Conservation (phyloP, 768 basidiomycete species). For the Trametes punicea region DNA sequence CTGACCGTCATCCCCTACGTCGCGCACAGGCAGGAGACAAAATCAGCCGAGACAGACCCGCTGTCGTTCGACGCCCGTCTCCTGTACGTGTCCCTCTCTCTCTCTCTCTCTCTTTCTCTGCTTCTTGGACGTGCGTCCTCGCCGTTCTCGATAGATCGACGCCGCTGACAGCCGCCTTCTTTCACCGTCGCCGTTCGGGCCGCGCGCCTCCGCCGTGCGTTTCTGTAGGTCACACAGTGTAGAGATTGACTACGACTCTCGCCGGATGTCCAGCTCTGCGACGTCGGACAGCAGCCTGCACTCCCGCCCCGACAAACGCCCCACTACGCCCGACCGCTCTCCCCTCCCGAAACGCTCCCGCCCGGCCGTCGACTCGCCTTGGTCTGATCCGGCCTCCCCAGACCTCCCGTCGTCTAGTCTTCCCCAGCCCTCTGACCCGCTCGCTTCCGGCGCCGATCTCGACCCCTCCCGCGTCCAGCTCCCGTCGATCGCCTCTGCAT, state of each 20-base stretch:
- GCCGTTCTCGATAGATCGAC: background rate
- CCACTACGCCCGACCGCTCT: slow-evolving; percentile 52
- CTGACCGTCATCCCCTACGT: slow-evolving; percentile 14
- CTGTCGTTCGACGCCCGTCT: slow-evolving; percentile 34
- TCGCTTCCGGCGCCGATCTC: slow-evolving; percentile 33
- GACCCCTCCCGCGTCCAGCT: slow-evolving; percentile 59
- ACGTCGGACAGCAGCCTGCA: slow-evolving; percentile 63
- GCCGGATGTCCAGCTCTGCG: slow-evolving; percentile 79
- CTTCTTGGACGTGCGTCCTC: background rate
- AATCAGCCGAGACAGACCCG: slow-evolving; percentile 30
- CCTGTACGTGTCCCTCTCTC: slow-evolving; percentile 21
- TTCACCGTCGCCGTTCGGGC: slow-evolving; percentile 14
- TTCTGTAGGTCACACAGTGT: slow-evolving; percentile 38
- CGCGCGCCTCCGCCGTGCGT: slow-evolving; percentile 16
- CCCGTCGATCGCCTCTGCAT: slow-evolving; percentile 69
- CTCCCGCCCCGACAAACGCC: slow-evolving; percentile 60
- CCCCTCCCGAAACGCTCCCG: slow-evolving; percentile 47
- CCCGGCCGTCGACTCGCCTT: slow-evolving; percentile 27
- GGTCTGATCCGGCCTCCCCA: slow-evolving; percentile 26
- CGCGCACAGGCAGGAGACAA: slow-evolving; percentile 38
- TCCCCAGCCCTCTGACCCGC: slow-evolving; percentile 31
- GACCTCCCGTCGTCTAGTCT: slow-evolving; percentile 22
- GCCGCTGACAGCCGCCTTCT: slow-evolving; percentile 19
- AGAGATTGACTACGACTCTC: slow-evolving; percentile 55
- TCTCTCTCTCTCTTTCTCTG: background rate